Conservation (phyloP, 352 stramenopile species). For the Phytophthora sojae region DNA sequence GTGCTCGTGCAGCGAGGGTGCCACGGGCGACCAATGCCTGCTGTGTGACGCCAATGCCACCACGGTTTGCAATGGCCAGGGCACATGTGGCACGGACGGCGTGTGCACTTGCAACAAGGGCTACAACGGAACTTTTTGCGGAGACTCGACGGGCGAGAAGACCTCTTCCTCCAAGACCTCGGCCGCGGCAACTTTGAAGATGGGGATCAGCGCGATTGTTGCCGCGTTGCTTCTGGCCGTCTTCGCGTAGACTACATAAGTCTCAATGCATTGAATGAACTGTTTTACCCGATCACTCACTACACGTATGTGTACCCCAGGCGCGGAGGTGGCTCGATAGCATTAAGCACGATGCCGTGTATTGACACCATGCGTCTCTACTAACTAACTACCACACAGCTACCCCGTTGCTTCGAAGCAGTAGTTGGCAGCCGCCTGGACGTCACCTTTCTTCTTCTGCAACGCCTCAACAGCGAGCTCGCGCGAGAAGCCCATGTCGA, state of each 20-base stretch:
- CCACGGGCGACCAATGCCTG: constrained; percentile 70
- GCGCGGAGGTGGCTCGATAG: no score
- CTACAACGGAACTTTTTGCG: constrained; percentile 77
- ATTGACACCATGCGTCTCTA: constrained; percentile 9
- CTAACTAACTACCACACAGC: constrained; percentile 5
- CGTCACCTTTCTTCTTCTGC: constrained; percentile 57
- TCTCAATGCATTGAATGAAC: constrained; percentile 19
- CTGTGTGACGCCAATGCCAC: constrained; percentile 54
- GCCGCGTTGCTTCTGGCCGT: constrained; percentile 24
- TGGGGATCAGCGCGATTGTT: constrained; percentile 23
- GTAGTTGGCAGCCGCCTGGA: constrained; percentile 71
- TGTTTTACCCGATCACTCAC: constrained; percentile 23
- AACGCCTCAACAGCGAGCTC: constrained; percentile 64
- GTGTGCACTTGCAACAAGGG: constrained; percentile 61
- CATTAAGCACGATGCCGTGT: background rate
- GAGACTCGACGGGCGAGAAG: constrained; percentile 30
- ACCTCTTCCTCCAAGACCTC: constrained; percentile 10
- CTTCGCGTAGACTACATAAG: constrained; percentile 36
- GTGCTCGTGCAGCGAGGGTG: constrained; percentile 61
- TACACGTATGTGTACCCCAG: background rate
- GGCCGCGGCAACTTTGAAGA: constrained; percentile 14
- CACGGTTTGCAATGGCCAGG: constrained; percentile 59
- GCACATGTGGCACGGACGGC: constrained; percentile 52
- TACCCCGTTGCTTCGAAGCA: constrained; percentile 61
- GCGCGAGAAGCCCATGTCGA: constrained; percentile 78